Evolutionary conservation across 768 basidiomycete species (phyloP).

Genomic region (Cyathus striatus): DNA sequence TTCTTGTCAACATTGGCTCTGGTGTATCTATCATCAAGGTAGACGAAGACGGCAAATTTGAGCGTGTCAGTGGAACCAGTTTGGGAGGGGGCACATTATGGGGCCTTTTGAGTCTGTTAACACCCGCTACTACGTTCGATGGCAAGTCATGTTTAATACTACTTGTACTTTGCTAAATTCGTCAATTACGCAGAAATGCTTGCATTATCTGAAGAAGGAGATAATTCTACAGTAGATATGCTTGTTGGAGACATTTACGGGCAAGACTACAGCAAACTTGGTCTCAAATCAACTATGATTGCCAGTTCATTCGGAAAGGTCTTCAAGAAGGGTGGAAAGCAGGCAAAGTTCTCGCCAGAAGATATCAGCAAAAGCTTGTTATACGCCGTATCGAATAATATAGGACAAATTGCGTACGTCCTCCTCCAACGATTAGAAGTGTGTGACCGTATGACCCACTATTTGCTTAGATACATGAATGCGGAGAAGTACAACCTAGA

Average conservation of each 20-base stretch:
- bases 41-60: slow-evolving; percentile 91
- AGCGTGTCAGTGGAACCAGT: slow-evolving; percentile 96
- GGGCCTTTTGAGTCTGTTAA: slow-evolving; percentile 91
- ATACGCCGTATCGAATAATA: slow-evolving; percentile 97
- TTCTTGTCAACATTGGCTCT: slow-evolving; percentile 97
- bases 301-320: slow-evolving; percentile 99
- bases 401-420: slow-evolving; percentile 98
- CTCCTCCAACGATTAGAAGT: slow-evolving; percentile 1
- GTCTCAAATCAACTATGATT: slow-evolving; percentile 96
- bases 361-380: slow-evolving; percentile 93
- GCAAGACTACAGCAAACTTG: slow-evolving; percentile 92
- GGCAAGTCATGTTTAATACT: slow-evolving; percentile 55
- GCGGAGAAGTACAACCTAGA: slow-evolving; percentile 97
- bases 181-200: slow-evolving; percentile 78
- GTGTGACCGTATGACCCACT: slow-evolving; percentile 1
- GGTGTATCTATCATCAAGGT: slow-evolving; percentile 98
- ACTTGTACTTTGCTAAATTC: neutral
- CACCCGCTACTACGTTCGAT: slow-evolving; percentile 93
- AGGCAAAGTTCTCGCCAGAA: slow-evolving; percentile 77
- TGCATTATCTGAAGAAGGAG: slow-evolving; percentile 86
- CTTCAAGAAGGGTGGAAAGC: slow-evolving; percentile 83
- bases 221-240: slow-evolving; percentile 96
- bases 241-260: slow-evolving; percentile 99
- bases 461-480: slow-evolving; percentile 83
- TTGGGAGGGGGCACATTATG: slow-evolving; percentile 96